Evolutionary conservation across 495 filamentous ascomycete species (phyloP), one percentile per base, ranked within the genome.

Genomic region (Daldinia bambusicola): DNA sequence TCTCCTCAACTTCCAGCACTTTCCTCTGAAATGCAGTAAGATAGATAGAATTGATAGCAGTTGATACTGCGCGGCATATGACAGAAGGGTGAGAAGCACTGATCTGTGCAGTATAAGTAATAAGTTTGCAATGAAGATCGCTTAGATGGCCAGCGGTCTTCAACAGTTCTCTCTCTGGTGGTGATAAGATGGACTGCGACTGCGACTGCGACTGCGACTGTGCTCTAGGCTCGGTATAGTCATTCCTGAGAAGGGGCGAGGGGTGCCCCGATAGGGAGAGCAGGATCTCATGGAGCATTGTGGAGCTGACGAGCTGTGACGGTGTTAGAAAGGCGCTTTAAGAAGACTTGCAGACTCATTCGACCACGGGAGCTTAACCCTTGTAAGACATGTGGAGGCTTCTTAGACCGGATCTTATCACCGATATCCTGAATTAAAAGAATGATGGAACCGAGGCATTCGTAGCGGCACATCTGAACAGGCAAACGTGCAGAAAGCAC

Each of bases 211-310:
- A 75, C 77, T 78, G 67, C 62, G 80, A 75, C 77, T 78, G 67
- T 63, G 71, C 67, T 57, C 77, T 70, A 74, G 78, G 61, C 60
- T 79, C 71, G 63, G 76, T 74, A 75, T 83, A 69, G 58, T 80
- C 69, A 69, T 83, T 61, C 66, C 82, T 81, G 81, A 98, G 91
- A 72, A 98, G 88, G 51, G 93, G 89, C 61, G 95, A 98, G 30
- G 93, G 90, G 81, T 97, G 92, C 58, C 95, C 95, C 70, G 93
- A 95, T 78, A 99, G 90, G 76, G 92, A 92, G 77, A 99, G 90
- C 72, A 99, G 87, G 80, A 99, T 90, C 82, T 99, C 95, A 84
- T 98, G 95, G 76, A 98, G 91, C 95, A 98, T 98, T 80, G 78
- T 85, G 71, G 34, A 38, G 62, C 30, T 45, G 58, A 38, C 48